phyloP scores from a whole-genome alignment of 116 monocot genomes.

The Posidonia oceanica region DNA sequence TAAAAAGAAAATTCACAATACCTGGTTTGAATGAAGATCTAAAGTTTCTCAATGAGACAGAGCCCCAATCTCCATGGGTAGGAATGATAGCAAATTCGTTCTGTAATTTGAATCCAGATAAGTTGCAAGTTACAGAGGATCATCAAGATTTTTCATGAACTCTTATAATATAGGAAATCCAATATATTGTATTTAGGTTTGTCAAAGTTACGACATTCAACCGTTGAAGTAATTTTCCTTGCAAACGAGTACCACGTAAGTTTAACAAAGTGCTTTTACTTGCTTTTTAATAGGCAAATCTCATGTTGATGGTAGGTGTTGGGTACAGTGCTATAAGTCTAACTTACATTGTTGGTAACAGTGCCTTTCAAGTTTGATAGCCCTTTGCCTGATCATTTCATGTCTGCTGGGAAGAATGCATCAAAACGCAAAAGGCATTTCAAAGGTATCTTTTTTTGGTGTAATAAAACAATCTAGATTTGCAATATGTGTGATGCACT shows the following conservation, averaged over 20 bases:
- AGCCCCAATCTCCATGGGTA: constrained; percentile 68
- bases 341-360: constrained; percentile 16
- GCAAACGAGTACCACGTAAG: not conserved
- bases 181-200: no score
- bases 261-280: not conserved
- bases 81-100: constrained; percentile 49
- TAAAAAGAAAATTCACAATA: not conserved
- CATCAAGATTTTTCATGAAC: no score
- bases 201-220: not conserved
- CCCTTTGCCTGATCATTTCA: constrained; percentile 75
- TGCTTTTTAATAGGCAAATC: not conserved
- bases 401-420: constrained; percentile 49
- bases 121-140: not conserved
- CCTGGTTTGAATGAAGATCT: constrained; percentile 98
- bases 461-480: not conserved
- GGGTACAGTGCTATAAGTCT: not conserved
- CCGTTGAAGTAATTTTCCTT: not conserved
- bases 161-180: no score
- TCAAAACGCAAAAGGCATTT: constrained; percentile 21
- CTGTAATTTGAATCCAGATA: constrained; percentile 26
- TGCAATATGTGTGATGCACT: not conserved
- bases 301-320: not conserved
- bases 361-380: constrained; percentile 87
- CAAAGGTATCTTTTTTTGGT: constrained; percentile 42
- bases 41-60: constrained; percentile 63